Conservation (phyloP, 176 grass and related monocot genomes). For the bread wheat (Triticum aestivum) region IWGSC_CS_RefSeq_v2.1 NC_057803.1:117192510-117193009, state of each 20-base stretch:
- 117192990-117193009: too few relatives aligned
- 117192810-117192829: neutral
- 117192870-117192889: too few relatives aligned
- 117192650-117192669: conserved; percentile 18
- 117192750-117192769: too few relatives aligned
- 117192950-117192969: too few relatives aligned
- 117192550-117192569: neutral
- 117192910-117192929: too few relatives aligned
- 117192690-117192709: neutral
- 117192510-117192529: conserved; percentile 8
- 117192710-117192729: neutral
- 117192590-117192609: neutral
- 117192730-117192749: neutral
- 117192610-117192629: neutral
- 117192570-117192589: neutral
- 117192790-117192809: neutral
- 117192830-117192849: neutral
- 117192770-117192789: neutral
- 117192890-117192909: too few relatives aligned
- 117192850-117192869: neutral
- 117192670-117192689: neutral
- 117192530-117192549: neutral
- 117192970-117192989: too few relatives aligned
- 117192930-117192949: too few relatives aligned
- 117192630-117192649: neutral